Evolutionary conservation across 208 protist species (phyloP), one percentile per base, ranked within the genome.

Genomic region (Cochliopodium minus): DNA sequence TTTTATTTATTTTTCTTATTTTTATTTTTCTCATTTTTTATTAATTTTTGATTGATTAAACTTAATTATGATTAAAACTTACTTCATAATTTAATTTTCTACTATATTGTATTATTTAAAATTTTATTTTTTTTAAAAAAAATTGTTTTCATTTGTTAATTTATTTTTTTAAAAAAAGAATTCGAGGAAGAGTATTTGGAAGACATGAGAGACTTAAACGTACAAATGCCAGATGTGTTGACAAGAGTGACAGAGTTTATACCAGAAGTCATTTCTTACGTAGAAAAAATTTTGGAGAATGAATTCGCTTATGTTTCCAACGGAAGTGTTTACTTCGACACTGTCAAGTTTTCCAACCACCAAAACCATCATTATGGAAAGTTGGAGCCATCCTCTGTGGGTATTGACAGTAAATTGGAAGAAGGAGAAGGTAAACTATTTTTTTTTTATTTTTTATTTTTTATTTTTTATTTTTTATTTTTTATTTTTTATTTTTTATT

Each of bases 231-330:
- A 7, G 81, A 93, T 66, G 66, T 83, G 2, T 66, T 96, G n/a
- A 85, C 88, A 17, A 74, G 94, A 42, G 94, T 98, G 0, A 96
- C 86, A 13, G 92, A 97, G 62, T 96, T 94, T 69, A 83, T 98
- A 11, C 82, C 79, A 25, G 71, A 96, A 71, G 92, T 97, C 54
- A 72, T 95, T 34, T 61, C 54, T 0, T 95, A 83, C 58, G 77
- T 95, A 57, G 38, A 90, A 62, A 81, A 79, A 45, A 93, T 98
- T 47, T 87, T 95, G 29, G 77, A 77, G 17, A 92, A 95, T 65
- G 90, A 88, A 2, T 93, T 83, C 62, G 92, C 83, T 20, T 98
- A 97, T 73, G 66, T 61, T 23, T 75, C 70, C 0, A 73, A 85
- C 32, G 85, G 77, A 17, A 87, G 77, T 28, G 80, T 98, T 33